Base-by-base conservation (phyloP, 2,329 filamentous ascomycete genomes). In the Aspergillaceae sp. region DNA sequence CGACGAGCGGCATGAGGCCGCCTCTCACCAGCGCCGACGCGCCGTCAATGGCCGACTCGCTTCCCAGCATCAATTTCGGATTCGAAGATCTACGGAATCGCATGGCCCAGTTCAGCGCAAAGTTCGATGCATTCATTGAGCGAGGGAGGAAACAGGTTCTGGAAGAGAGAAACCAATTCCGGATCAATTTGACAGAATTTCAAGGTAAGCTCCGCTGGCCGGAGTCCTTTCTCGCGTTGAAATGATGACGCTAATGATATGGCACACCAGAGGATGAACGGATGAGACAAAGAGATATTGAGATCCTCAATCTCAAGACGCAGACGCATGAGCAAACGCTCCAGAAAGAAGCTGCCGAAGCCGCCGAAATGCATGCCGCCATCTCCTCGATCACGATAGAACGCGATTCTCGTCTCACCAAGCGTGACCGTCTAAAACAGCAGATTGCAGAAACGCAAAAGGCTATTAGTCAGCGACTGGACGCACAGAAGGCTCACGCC, bases 11-110 rank as follows among this genome's bases (percentile, higher is more conserved):
- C 43, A 70, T 75, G 66, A 69, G 76, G 56, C 73, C 74, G 41
- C 74, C 74, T 5, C 65, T 76, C 35, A 67, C 74, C 40, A 66
- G 66, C 9, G 72, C 76, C 42, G 73, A 75, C 56, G 75, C 71
- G 44, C 74, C 75, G 7, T 80, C 77, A 36, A 80, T 82, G 77
- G 78, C 78, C 30, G 79, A 82, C 61, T 75, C 75, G 41, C 80
- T 98, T 6, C 92, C 92, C 33, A 87, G 78, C 64, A 86, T 94
- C 67, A 89, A 95, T 68, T 97, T 98, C 66, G 89, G 89, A 48
- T 97, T 97, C 67, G 90, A 97, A 58, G 88, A 96, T 56, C 71
- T 98, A 62, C 90, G 91, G 69, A 88, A 91, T 60, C 86, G 89
- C 69, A 97, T 98, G 92, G 79, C 84, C 45, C 87, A 86, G 52